Evolutionary conservation across 768 basidiomycete species (phyloP), one percentile per base, ranked within the genome.

Genomic region (Amanita rimosa): DNA sequence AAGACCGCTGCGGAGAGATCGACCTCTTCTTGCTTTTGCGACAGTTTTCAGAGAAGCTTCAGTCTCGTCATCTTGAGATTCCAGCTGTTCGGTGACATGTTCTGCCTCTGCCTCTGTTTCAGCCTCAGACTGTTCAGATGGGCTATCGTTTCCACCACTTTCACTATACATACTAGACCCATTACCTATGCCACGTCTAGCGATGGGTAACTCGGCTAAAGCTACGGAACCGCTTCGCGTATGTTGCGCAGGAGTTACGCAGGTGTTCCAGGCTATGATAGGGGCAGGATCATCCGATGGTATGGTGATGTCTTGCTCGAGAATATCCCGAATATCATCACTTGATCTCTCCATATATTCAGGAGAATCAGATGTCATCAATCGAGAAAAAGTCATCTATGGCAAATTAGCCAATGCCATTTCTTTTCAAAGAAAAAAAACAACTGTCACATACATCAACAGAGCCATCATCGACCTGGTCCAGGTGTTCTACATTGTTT

Each of bases 231-330:
- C 22, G 7, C 40, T 41, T 10, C 29, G 48, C 27, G 48, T 49
- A 27, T 13, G 31, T 31, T 31, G 31, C 13, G 13, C 4, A 31
- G 13, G 31, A 31, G 31, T 13, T 13, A 31, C 31, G 31, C 31
- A 5, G 13, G 11, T 31, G 13, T 13, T 31, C 13, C n/a, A 21
- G n/a, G 9, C 21, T 11, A 8, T 4, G 19, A n/a, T 1, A n/a
- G 29, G 16, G 8, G 17, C 8, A 9, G 37, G 22, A 17, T 14
- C 29, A 8, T 49, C 47, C 3, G 38, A 39, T 17, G 47, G 36
- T 46, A 46, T 46, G 22, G 24, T 16, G 22, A 46, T 46, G 22
- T 46, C 45, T 16, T 37, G 45, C 35, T 46, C 45, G 19, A 46
- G 45, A 24, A 46, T 46, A 16, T 46, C 24, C 10, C 35, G 35